phyloP scores from a whole-genome alignment of 495 filamentous ascomycete species.

The Hypoxylon intermedium region DNA sequence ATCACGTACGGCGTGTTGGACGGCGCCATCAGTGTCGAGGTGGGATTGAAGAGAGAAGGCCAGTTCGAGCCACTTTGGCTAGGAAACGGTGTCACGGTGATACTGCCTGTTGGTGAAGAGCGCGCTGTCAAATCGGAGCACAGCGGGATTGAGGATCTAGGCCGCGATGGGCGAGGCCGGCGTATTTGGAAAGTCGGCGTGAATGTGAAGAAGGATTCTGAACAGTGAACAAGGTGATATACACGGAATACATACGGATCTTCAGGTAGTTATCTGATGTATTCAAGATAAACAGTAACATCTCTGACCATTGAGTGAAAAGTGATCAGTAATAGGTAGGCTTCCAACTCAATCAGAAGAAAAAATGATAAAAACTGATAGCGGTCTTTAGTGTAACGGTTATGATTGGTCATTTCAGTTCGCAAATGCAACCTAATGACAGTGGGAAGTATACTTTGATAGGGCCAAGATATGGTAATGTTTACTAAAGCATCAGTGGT shows the following conservation, averaged over 20 bases:
- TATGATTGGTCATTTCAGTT: too few relatives aligned
- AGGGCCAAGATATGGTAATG: too few relatives aligned
- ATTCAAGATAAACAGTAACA: too few relatives aligned
- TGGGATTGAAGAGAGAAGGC: constrained; percentile 47
- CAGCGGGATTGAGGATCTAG: constrained; percentile 34
- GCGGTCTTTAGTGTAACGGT: too few relatives aligned
- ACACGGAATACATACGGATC: too few relatives aligned
- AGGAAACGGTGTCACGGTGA: constrained; percentile 56
- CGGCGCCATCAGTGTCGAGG: constrained; percentile 46
- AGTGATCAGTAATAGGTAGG: too few relatives aligned
- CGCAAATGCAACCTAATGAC: too few relatives aligned
- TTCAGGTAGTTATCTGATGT: too few relatives aligned
- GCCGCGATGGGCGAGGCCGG: constrained; percentile 33
- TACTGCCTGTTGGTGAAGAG: constrained; percentile 60
- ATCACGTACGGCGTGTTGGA: constrained; percentile 55
- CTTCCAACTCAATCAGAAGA: too few relatives aligned
- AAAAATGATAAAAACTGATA: too few relatives aligned
- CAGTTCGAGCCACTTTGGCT: constrained; percentile 59
- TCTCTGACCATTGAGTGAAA: too few relatives aligned
- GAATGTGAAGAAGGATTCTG: constrained; percentile 14
- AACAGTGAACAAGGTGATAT: constrained; percentile 5
- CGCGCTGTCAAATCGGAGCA: constrained; percentile 50
- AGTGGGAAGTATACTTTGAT: too few relatives aligned
- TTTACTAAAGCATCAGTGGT: constrained; percentile 51
- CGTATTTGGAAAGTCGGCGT: constrained; percentile 34